phyloP scores from a whole-genome alignment of 305 asterid genomes.

The Rubia occidens region DNA sequence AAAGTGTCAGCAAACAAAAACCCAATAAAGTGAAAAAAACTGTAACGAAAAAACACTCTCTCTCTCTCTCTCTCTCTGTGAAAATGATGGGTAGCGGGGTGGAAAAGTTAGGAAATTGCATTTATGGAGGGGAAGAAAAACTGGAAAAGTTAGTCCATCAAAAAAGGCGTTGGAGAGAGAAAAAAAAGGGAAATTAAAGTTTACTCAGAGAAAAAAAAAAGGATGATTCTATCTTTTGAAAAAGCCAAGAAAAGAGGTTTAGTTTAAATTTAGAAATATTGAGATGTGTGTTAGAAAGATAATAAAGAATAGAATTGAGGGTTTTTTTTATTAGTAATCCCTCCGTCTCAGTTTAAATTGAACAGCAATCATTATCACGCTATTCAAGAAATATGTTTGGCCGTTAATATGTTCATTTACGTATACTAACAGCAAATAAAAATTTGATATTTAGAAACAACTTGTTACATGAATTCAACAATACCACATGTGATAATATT shows the following conservation, averaged over 20 bases:
- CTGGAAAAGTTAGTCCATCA: not conserved
- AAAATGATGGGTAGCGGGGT: conserved; percentile 22
- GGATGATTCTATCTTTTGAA: conserved; percentile 13
- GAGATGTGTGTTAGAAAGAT: conserved; percentile 27
- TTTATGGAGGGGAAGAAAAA: not conserved
- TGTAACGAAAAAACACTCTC: not conserved
- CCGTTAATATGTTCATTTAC: no score
- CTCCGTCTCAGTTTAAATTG: no score
- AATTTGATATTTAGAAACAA: no score
- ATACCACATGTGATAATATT: no score
- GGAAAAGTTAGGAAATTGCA: conserved; percentile 5
- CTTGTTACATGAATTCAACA: no score
- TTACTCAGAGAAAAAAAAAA: conserved; percentile 7
- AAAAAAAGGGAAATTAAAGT: conserved; percentile 13
- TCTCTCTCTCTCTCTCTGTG: not conserved
- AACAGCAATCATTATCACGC: no score
- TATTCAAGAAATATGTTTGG: no score
- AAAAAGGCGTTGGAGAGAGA: conserved; percentile 11
- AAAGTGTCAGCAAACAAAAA: not conserved
- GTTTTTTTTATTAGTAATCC: conserved; percentile 5
- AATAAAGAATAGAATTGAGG: conserved; percentile 24
- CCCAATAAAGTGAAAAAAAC: not conserved
- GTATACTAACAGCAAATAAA: no score
- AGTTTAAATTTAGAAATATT: conserved; percentile 9
- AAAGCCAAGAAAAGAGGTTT: conserved; percentile 17